Evolutionary conservation across 2,329 filamentous ascomycete genomes (phyloP), one percentile per base, ranked within the genome.

Genomic region (Fusarium succisae): DNA sequence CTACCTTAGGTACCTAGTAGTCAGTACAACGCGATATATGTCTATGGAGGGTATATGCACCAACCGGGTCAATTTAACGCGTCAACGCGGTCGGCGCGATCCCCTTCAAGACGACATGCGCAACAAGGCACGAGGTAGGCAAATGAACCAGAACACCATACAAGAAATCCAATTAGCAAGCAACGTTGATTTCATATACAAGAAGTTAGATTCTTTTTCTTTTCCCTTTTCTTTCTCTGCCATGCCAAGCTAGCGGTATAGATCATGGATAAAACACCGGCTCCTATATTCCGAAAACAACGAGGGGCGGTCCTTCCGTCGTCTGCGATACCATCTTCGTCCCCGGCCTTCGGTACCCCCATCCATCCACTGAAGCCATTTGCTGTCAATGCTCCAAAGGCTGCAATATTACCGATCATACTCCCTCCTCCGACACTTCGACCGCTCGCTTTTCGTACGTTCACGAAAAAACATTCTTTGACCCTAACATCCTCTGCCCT

Each of bases 391-490:
- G 84, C 85, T 5, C 83, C 87, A 47, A 87, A 89, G 75, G 87
- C 91, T 18, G 87, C 91, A 12, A 93, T 98, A 54, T 87, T 99
- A 4, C 95, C 96, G 8, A 96, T 99, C 65, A 87, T 97, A 41
- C 91, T 99, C 9, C 95, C 96, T 8, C 93, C 95, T 1, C 91
- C 94, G 15, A 97, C 94, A 1, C 86, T 99, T 45, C 89, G 97
- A 71, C 96, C 96, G 6, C 87, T 98, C 26, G 97, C 96, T 14
- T 98, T 99, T 80, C 91, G 96, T 53, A 97, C 94, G 0, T 97
- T 99, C 76, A 99, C 96, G 5, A 98, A 98, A 83, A 99, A 98
- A 80, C 94, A 99, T 84, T 97, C 96, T 77, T 87, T 99, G 63
- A 98, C 95, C 0, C 90, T 99, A 60, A 95, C 94, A 13, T 96